A percentile compares a stretch with the other conserved stretches of the same genome.
phyloP scores from a whole-genome alignment of 345 rosid genomes.

The Passiflora organensis region DNA sequence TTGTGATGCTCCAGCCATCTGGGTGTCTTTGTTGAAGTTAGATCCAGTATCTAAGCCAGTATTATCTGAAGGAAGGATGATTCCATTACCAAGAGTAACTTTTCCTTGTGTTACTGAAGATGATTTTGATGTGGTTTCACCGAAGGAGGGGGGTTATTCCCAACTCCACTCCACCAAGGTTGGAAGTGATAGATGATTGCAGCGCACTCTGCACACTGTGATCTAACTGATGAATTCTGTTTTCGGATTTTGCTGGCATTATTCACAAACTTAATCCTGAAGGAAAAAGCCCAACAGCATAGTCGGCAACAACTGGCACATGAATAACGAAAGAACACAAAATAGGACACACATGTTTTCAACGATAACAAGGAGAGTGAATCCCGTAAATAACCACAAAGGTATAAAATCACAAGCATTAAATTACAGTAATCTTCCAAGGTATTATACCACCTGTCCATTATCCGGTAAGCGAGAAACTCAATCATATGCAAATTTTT shows the following conservation, averaged over 20 bases:
- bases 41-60: conserved; percentile 24
- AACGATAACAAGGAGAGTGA: too few species aligned
- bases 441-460: background rate
- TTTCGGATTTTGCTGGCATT: conserved; percentile 44
- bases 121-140: conserved; percentile 25
- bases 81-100: conserved; percentile 23
- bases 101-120: conserved; percentile 19
- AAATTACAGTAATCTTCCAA: background rate
- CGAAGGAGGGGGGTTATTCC: conserved; percentile 20
- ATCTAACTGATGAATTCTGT: conserved; percentile 24
- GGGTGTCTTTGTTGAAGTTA: conserved; percentile 9
- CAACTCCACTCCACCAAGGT: conserved; percentile 53
- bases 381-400: too few species aligned
- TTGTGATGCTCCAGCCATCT: conserved; percentile 13
- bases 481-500: background rate
- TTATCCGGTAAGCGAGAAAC: background rate
- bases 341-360: too few species aligned
- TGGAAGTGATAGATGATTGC: conserved; percentile 29
- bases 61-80: conserved; percentile 18
- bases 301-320: background rate
- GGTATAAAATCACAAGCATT: too few species aligned
- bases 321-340: too few species aligned
- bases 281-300: conserved; percentile 4
- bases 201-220: conserved; percentile 24
- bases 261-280: conserved; percentile 22